Evolutionary conservation across 192 early-diverging fungal species (phyloP).

Genomic region (Linderina pennispora): DNA sequence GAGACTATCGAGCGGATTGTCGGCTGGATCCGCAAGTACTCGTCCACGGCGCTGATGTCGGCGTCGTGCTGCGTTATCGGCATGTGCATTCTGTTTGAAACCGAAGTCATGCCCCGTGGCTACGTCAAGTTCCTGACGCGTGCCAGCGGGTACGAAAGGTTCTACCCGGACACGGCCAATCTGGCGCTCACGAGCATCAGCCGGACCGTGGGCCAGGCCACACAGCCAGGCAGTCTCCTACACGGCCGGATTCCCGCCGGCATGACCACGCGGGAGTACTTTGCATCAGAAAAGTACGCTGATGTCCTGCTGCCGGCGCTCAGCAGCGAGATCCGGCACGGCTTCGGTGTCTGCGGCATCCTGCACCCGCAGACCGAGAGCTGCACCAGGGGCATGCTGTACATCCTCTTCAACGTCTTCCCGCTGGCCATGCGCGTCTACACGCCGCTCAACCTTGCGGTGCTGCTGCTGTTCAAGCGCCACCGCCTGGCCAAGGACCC

Average conservation of each 20-base stretch:
- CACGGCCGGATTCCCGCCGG: conserved; percentile 35
- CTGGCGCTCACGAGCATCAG: conserved; percentile 11
- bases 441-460: conserved; percentile 52
- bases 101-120: conserved; percentile 50
- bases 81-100: conserved; percentile 50
- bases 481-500: conserved; percentile 50
- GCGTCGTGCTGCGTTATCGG: conserved; percentile 27
- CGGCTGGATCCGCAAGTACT: conserved; percentile 7
- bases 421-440: conserved; percentile 54
- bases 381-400: conserved; percentile 41
- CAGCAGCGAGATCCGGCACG: conserved; percentile 41
- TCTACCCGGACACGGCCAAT: conserved; percentile 11
- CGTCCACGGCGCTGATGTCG: conserved; percentile 33
- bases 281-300: conserved; percentile 50
- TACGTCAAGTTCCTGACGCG: conserved; percentile 52
- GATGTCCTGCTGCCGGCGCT: conserved; percentile 46
- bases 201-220: conserved; percentile 1
- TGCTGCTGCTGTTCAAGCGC: conserved; percentile 48
- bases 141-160: conserved; percentile 22
- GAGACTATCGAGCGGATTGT: not conserved
- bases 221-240: not conserved
- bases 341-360: conserved; percentile 52
- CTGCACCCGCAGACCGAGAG: conserved; percentile 53
- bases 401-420: conserved; percentile 43
- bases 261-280: conserved; percentile 45